Base-by-base conservation (phyloP, 148 eudicot genomes). In the Diospyros kaki region DNA sequence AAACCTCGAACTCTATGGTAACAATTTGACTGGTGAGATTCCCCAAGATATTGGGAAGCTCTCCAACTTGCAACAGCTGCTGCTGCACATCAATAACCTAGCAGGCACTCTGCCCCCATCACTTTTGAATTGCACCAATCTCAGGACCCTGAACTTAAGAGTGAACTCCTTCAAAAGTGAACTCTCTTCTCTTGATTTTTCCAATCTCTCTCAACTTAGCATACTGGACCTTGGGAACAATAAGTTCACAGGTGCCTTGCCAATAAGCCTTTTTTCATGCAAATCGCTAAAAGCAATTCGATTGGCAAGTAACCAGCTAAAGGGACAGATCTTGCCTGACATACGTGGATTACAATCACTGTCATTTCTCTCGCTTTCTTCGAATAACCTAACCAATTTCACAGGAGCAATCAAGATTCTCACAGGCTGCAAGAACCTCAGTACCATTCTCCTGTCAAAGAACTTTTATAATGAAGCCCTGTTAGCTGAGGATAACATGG, bases 161-260 rank as follows among this genome's bases (percentile, higher is more conserved):
- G 77, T 66, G 69, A 85, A 85, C 69, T 43, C 13, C 14, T 66
- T 83, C 1, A 40, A 70, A 62, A 84, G 84, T 8, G 68, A 77
- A 18, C 56, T 83, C 18, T 64, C 76, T 1, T 38, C 58, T 5
- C 70, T 80, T 18, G 74, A 85, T 41, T 86, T 86, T 63, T 83
- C 84, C 1, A 76, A 46, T 45, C 68, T 83, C 12, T 28, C 5
- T 3, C 58, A 66, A n/a, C 81, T 86, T 11, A 46, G 43, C 15
- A 56, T 58, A 18, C 43, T 83, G 5, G 86, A 85, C 60, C 75
- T 85, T 1, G 86, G 86, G 40, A 60, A 75, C 68, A 85, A 85
- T 56, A 45, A 46, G 8, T 74, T 85, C 58, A 72, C 38, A 2
- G 84, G 82, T 8, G 65, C 2, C 39, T 54, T 83, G 46, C 86